A percentile compares a stretch with the other conserved stretches of the same genome.
phyloP scores from a whole-genome alignment of 2,329 filamentous ascomycete species.

The Waltergamsia citrina region DNA sequence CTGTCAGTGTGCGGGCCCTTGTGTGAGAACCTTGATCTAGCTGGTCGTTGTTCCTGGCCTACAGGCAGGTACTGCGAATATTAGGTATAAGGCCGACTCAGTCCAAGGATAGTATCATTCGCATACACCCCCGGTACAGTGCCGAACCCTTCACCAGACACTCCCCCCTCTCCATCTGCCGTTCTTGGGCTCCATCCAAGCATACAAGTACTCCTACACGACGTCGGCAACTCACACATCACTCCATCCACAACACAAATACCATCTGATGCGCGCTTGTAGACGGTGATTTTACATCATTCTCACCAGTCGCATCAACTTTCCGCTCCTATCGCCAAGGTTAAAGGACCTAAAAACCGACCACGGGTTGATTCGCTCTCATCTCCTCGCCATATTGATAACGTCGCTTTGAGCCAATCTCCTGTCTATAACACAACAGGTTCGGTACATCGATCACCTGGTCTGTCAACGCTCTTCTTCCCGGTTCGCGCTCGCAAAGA shows the following conservation, averaged over 20 bases:
- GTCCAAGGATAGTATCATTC: constrained; percentile 1
- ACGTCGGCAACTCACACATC: constrained; percentile 26
- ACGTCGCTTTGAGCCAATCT: too few species aligned
- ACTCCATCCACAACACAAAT: neutral
- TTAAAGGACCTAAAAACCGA: too few species aligned
- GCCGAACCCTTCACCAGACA: constrained; percentile 38
- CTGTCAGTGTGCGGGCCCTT: neutral
- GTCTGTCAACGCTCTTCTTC: neutral
- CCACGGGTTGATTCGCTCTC: too few species aligned
- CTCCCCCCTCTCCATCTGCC: constrained; percentile 37
- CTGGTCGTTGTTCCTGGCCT: constrained; percentile 16
- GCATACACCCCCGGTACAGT: constrained; percentile 21
- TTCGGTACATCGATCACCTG: too few species aligned
- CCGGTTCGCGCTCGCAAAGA: constrained; percentile 18
- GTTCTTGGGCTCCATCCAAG: constrained; percentile 27
- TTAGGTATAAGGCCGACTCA: constrained; percentile 1
- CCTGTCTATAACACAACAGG: too few species aligned
- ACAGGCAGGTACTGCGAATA: too few species aligned
- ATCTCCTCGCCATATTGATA: too few species aligned
- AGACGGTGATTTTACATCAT: neutral
- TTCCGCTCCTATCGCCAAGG: neutral
- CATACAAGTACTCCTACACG: constrained; percentile 37
- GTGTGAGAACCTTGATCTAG: neutral
- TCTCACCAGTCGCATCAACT: too few species aligned
- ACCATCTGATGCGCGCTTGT: neutral